phyloP scores from a whole-genome alignment of 202 grass and related monocot genomes.

The Tripidium arundinaceum region DNA sequence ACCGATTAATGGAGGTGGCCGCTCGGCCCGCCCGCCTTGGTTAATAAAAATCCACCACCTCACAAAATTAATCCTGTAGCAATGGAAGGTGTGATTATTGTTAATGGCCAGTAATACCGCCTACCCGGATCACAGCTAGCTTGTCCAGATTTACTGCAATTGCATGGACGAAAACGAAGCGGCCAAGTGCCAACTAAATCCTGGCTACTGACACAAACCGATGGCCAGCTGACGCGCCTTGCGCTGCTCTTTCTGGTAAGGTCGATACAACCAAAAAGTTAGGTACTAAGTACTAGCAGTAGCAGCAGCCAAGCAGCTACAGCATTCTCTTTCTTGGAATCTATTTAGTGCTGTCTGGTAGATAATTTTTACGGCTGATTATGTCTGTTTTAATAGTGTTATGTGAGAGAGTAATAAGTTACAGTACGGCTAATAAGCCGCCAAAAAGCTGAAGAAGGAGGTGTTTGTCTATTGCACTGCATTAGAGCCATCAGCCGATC shows the following conservation, averaged over 20 bases:
- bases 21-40: too few species aligned
- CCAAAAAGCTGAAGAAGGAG: too few species aligned
- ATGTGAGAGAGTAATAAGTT: too few species aligned
- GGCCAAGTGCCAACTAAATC: neutral
- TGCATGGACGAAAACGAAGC: neutral
- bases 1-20: too few species aligned
- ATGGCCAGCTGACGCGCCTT: neutral
- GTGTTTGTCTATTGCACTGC: neutral
- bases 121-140: neutral
- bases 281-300: neutral
- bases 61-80: too few species aligned
- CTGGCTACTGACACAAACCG: neutral
- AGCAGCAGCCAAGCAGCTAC: neutral
- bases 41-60: too few species aligned
- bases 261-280: constrained; percentile 33
- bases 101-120: neutral
- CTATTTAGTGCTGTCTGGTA: too few species aligned
- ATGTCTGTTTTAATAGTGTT: too few species aligned
- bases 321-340: neutral
- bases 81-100: neutral
- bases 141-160: neutral
- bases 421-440: too few species aligned
- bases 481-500: neutral
- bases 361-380: too few species aligned
- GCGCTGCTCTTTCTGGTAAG: constrained; percentile 16